Base-by-base conservation (phyloP, 1,284 basidiomycete genomes). In the Tylopilus sp. region DNA sequence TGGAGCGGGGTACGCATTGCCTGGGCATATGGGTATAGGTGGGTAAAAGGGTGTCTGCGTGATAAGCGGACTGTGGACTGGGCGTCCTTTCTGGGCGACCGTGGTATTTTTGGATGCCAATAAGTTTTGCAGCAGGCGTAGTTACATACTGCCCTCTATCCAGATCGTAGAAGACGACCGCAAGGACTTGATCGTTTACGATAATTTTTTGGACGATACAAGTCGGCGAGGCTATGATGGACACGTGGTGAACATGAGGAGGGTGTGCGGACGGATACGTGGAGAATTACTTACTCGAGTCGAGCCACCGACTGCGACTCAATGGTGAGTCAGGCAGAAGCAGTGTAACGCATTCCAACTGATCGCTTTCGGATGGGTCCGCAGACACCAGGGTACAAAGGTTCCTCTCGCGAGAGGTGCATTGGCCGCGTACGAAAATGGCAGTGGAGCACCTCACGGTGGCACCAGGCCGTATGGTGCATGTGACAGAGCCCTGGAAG, bases 121-220 rank as follows among this genome's bases (percentile, higher is more conserved):
- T 55, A 51, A 86, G 70, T 58, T 81, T 74, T 51, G 78, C 82
- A 31, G 77, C 74, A n/a, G 84, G 81, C 64, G 73, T 68, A 52
- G 65, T 60, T 53, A 72, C 67, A 37, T 72, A 72, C 60, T 70
- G 70, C 55, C 68, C 67, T 63, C 81, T 77, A 57, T 83, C 78
- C 56, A 89, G 70, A 55, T 84, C 78, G 65, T 87, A 88, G 41
- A 81, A 73, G 57, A 87, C 69, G 55, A 77, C 77, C 40, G 84
- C 76, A 41, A 85, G 68, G 15, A 78, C 74, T 55, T 78, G 73
- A 56, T 76, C 76, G 68, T 87, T 83, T 52, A 81, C 75, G 50
- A 80, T 69, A 55, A 88, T 72, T 69, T 86, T 80, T 69, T 88
- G 85, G 30, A 78, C 80, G 61, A 89, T 74, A 37, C 68, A 73